phyloP scores from a whole-genome alignment of 352 stramenopile genomes.

The Phytophthora ramorum region DNA sequence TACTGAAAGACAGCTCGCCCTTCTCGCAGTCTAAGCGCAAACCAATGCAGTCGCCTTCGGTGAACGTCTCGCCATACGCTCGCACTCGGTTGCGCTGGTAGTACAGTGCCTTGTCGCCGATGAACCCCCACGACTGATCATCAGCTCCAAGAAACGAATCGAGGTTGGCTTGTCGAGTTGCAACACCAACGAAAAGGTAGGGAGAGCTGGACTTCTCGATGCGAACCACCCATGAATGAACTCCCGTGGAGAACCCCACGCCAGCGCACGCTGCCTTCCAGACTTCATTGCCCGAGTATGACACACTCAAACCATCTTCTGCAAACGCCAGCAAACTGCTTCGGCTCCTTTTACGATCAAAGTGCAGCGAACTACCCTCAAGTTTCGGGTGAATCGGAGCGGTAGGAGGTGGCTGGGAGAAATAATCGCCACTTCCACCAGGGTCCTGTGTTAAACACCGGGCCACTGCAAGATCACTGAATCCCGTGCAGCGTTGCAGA shows the following conservation, averaged over 20 bases:
- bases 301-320: slow-evolving; percentile 68
- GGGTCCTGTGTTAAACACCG: neutral
- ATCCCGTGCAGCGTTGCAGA: slow-evolving; percentile 12
- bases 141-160: slow-evolving; percentile 98
- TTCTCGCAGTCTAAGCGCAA: slow-evolving; percentile 86
- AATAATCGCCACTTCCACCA: neutral
- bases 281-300: slow-evolving; percentile 84
- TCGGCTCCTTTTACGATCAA: slow-evolving; percentile 75
- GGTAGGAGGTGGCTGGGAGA: neutral
- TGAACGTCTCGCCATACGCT: slow-evolving; percentile 88
- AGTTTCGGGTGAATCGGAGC: neutral
- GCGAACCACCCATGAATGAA: slow-evolving; percentile 85
- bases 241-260: slow-evolving; percentile 71
- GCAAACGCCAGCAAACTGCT: slow-evolving; percentile 68
- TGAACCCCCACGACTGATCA: slow-evolving; percentile 98
- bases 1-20: slow-evolving; percentile 87
- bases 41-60: slow-evolving; percentile 87
- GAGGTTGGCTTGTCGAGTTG: slow-evolving; percentile 90
- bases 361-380: slow-evolving; percentile 27
- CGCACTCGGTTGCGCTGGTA: slow-evolving; percentile 96
- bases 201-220: slow-evolving; percentile 96
- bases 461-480: neutral
- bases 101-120: slow-evolving; percentile 98
- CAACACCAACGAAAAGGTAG: slow-evolving; percentile 98
- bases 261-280: slow-evolving; percentile 91